Percentiles rank a stretch among this genome's conserved stretches.
phyloP scores from a whole-genome alignment of 1,139 yeast genomes.

The Suhomyces yuchorum region DNA sequence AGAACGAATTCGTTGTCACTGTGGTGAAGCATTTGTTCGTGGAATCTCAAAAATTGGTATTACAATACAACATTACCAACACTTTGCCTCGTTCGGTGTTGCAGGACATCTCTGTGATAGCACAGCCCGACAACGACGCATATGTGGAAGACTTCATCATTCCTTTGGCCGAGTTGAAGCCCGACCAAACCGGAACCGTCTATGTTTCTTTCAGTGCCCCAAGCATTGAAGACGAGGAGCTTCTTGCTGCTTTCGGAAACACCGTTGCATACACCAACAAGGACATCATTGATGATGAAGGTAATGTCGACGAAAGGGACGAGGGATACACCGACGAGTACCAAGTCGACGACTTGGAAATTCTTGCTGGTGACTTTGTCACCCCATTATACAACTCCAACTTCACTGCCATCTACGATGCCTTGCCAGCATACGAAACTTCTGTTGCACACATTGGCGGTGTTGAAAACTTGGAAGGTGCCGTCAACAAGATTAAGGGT shows the following conservation, averaged over 20 bases:
- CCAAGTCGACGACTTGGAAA: constrained; percentile 78
- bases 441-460: constrained; percentile 43
- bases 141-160: constrained; percentile 73
- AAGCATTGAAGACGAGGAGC: constrained; percentile 37
- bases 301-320: constrained; percentile 65
- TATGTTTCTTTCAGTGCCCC: constrained; percentile 78
- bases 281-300: constrained; percentile 78
- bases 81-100: constrained; percentile 78
- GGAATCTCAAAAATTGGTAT: constrained; percentile 66
- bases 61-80: constrained; percentile 84
- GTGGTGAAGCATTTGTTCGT: constrained; percentile 80
- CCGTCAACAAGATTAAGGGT: constrained; percentile 50
- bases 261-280: constrained; percentile 74
- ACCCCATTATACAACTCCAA: constrained; percentile 77
- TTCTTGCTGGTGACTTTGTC: constrained; percentile 82
- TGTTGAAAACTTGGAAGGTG: constrained; percentile 36
- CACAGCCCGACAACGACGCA: constrained; percentile 62
- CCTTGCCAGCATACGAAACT: constrained; percentile 46
- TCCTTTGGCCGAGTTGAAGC: constrained; percentile 71
- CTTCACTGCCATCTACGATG: constrained; percentile 76
- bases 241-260: constrained; percentile 63
- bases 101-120: constrained; percentile 76
- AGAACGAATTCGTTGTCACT: constrained; percentile 88
- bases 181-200: constrained; percentile 71
- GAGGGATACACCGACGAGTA: constrained; percentile 95